phyloP scores from a whole-genome alignment of 108 stramenopile species.

The Epipyxis sp. region DNA sequence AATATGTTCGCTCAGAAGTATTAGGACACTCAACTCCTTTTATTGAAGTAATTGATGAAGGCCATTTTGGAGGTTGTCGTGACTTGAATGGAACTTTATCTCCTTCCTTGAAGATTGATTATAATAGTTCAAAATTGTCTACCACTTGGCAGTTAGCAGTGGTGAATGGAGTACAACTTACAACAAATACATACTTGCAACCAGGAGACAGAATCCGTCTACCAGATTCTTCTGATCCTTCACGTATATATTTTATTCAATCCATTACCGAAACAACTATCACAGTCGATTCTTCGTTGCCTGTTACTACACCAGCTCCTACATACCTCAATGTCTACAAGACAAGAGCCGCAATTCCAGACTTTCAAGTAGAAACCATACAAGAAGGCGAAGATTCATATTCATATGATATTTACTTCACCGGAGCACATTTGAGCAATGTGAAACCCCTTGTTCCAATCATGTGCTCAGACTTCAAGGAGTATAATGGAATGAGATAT shows the following conservation, averaged over 20 bases:
- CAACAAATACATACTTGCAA: slow-evolving; percentile 37
- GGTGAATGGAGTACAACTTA: slow-evolving; percentile 40
- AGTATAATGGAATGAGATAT: slow-evolving; percentile 22
- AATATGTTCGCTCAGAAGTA: background rate
- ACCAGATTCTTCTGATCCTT: slow-evolving; percentile 10
- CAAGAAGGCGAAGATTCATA: slow-evolving; percentile 60
- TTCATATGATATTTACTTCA: slow-evolving; percentile 69
- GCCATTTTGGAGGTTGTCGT: slow-evolving; percentile 59
- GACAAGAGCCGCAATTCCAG: slow-evolving; percentile 37
- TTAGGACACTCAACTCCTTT: slow-evolving; percentile 60
- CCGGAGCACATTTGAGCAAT: slow-evolving; percentile 60
- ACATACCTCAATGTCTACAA: background rate
- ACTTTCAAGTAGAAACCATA: slow-evolving; percentile 44
- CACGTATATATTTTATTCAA: background rate
- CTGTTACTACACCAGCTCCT: background rate
- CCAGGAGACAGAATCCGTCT: slow-evolving; percentile 52
- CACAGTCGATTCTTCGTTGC: slow-evolving; percentile 6
- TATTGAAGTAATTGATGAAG: slow-evolving; percentile 41
- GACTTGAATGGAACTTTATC: slow-evolving; percentile 59
- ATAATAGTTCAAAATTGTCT: background rate
- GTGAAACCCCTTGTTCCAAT: slow-evolving; percentile 54
- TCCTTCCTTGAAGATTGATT: slow-evolving; percentile 32
- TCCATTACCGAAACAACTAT: background rate
- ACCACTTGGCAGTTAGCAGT: slow-evolving; percentile 27
- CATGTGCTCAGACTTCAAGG: slow-evolving; percentile 41